These are phyloP conservation scores for Cutaneotrichosporon sp. DNA, from an alignment of 1,284 basidiomycete species.

Conservation along the genomic window DNA sequence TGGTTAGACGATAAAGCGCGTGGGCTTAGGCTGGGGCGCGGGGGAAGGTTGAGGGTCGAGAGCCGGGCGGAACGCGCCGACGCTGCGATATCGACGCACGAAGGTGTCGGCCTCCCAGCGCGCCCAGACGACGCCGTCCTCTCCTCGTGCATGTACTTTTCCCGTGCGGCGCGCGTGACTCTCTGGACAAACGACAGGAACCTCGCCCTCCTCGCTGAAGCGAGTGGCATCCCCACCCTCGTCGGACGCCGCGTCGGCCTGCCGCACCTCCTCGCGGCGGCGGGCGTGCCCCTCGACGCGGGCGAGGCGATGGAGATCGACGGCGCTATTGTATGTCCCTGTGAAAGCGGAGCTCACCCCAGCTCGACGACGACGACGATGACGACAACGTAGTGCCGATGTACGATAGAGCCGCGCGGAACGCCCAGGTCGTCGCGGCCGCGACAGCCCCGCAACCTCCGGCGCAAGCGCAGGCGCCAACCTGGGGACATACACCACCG, in stretches of 20 bases:
- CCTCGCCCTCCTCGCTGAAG: conserved; percentile 5
- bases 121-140: conserved; percentile 12
- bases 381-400: not conserved
- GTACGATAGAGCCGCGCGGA: not conserved
- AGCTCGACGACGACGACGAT: not conserved
- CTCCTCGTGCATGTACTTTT: conserved; percentile 10
- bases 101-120: not conserved
- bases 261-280: not conserved
- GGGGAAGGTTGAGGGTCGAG: conserved; percentile 3
- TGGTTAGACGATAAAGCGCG: conserved; percentile 5
- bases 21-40: not conserved
- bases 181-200: conserved; percentile 6
- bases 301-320: conserved; percentile 4
- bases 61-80: not conserved
- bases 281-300: not conserved
- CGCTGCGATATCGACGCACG: not conserved
- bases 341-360: not conserved
- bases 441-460: not conserved
- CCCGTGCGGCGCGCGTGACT: not conserved
- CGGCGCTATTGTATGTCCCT: not conserved
- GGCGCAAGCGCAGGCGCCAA: not conserved
- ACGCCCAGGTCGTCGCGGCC: not conserved
- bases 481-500: not conserved
- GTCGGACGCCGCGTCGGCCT: not conserved
- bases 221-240: not conserved